Evolutionary conservation across 2,329 filamentous ascomycete genomes (phyloP), one percentile per base, ranked within the genome.

Genomic region (Neurospora sp.): DNA sequence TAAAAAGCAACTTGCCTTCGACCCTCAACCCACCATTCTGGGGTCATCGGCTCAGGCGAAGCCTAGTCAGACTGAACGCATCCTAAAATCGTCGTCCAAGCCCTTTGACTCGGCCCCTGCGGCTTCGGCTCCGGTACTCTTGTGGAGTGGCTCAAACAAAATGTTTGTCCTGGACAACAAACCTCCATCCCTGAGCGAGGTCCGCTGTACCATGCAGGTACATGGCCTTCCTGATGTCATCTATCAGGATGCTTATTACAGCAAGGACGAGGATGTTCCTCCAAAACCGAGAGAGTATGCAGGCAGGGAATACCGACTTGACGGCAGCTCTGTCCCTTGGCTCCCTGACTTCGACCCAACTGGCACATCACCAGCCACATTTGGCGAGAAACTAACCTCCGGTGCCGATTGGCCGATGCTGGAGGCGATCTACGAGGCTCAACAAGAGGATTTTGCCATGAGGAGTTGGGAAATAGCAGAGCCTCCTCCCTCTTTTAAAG

Each of bases 241-340:
- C 67, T 96, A 97, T 73, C 92, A 93, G 78, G 89, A 93, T 77
- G 90, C 94, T 0, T 94, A 90, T 76, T 98, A 97, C 77, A 92
- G 93, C 74, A 85, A 92, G 37, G 92, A 96, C 72, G 85, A 84
- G 67, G 96, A 98, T 79, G 91, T 97, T 0, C 93, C 94, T 12
- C 85, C 90, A 46, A 87, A 90, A 68, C 80, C 85, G 39, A 86
- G 92, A 68, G 93, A 97, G 79, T 98, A 97, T 80, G 95, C 92
- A 6, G 95, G 95, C 3, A 89, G 89, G 74, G 92, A 96, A 75
- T 97, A 96, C 77, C 90, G 88, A 70, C 81, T 97, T 6, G 86
- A 89, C 75, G 91, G 93, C 71, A 88, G 86, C 69, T 92, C 91
- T 1, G 77, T 96, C 8, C 92, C 92, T 0, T 97, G 89, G 79